Base-by-base conservation (phyloP, 106 monocot genomes). In the Ottelia alismoides region DNA sequence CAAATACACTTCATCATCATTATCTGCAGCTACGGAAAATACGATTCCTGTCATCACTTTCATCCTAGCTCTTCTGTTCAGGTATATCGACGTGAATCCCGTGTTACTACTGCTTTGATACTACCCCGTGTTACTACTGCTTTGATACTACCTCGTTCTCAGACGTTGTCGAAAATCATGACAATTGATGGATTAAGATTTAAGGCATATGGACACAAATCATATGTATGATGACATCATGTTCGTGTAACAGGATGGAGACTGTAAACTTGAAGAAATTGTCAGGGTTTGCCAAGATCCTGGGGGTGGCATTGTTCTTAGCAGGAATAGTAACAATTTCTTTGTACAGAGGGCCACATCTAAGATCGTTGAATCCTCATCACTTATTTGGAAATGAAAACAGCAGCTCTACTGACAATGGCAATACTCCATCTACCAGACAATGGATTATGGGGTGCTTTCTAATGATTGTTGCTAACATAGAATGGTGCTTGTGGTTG, bases 191-290 rank as follows among this genome's bases (percentile, higher is more conserved):
- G n/a, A n/a, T n/a, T n/a, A n/a, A n/a, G n/a, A n/a, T n/a, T n/a
- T n/a, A n/a, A n/a, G n/a, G n/a, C n/a, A n/a, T n/a, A n/a, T n/a
- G n/a, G n/a, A n/a, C n/a, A n/a, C n/a, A n/a, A n/a, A n/a, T n/a
- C n/a, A n/a, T n/a, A n/a, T n/a, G n/a, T n/a, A n/a, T n/a, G n/a
- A n/a, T n/a, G n/a, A n/a, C n/a, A n/a, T n/a, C n/a, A n/a, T n/a
- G n/a, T n/a, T n/a, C n/a, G n/a, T n/a, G n/a, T 40, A 9, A 11
- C 62, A 70, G 70, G 31, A 32, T 70, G 48, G 70, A 70, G 46
- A 47, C 24, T 3, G 25, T 70, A 1, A 55, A 47, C 14, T 2
- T 62, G 22, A 70, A 55, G 55, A 62, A 43, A 17, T 2, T 32
- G 22, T 25, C 54, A 31, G 70, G 70, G 2, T 28, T 46, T 5